Percentiles rank a stretch among this genome's conserved stretches.
These are phyloP conservation scores for Posidonia australis DNA, from an alignment of 106 monocot species.

Conservation along the genomic window DNA sequence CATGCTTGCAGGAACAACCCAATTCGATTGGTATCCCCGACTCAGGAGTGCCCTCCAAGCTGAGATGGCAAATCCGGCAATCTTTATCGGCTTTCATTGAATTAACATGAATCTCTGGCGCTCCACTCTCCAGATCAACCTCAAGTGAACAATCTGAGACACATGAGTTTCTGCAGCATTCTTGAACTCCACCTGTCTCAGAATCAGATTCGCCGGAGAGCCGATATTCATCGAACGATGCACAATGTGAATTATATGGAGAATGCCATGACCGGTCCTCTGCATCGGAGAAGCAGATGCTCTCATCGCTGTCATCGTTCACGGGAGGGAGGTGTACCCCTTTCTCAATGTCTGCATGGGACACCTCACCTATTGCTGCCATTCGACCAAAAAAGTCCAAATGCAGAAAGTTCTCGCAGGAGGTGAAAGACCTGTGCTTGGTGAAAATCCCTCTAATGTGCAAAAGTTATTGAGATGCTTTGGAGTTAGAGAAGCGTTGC, in stretches of 20 bases:
- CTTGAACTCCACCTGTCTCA: neutral
- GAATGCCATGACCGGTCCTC: constrained; percentile 27
- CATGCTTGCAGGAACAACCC: constrained; percentile 28
- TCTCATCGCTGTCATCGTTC: constrained; percentile 14
- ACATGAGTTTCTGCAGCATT: constrained; percentile 1
- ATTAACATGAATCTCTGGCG: neutral
- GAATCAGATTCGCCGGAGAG: constrained; percentile 12
- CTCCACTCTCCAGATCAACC: constrained; percentile 10
- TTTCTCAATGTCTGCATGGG: neutral
- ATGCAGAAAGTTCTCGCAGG: too few relatives aligned
- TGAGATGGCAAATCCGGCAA: constrained; percentile 23
- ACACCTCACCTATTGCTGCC: neutral
- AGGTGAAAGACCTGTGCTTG: too few relatives aligned
- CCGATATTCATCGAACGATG: constrained; percentile 12
- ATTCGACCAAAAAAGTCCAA: neutral
- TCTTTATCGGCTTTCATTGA: constrained; percentile 2
- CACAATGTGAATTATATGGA: constrained; percentile 8
- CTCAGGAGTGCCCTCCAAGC: constrained; percentile 11
- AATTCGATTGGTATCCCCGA: constrained; percentile 15
- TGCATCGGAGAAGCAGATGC: constrained; percentile 19
- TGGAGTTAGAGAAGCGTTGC: too few relatives aligned
- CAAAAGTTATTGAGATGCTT: too few relatives aligned
- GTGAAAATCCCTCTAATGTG: too few relatives aligned
- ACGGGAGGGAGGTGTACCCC: neutral
- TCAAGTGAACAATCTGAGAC: constrained; percentile 14